phyloP scores from a whole-genome alignment of 2,329 filamentous ascomycete species.

The Ilyonectria sp. region DNA sequence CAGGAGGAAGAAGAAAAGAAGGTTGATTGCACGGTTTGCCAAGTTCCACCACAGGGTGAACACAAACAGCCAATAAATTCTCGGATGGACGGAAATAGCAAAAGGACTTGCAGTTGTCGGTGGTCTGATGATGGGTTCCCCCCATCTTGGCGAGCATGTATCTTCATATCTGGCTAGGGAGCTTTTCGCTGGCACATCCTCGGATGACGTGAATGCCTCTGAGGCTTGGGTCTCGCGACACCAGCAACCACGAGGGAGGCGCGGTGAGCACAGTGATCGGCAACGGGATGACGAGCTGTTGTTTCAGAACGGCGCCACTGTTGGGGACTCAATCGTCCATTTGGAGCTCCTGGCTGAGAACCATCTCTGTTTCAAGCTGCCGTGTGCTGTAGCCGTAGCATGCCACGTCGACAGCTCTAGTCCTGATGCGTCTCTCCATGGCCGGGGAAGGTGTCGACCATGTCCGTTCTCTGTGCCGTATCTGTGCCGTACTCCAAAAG shows the following conservation, averaged over 20 bases:
- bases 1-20: background rate
- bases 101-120: background rate
- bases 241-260: slow-evolving; percentile 27
- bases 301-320: slow-evolving; percentile 35
- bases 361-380: slow-evolving; percentile 30
- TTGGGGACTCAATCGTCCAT: slow-evolving; percentile 23
- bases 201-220: slow-evolving; percentile 46
- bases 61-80: background rate
- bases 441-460: background rate
- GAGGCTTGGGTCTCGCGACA: slow-evolving; percentile 33
- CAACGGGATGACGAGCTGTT: slow-evolving; percentile 31
- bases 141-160: slow-evolving; percentile 12
- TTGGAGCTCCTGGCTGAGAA: slow-evolving; percentile 1
- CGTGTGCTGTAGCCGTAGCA: slow-evolving; percentile 16
- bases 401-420: slow-evolving; percentile 46
- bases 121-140: background rate
- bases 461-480: slow-evolving; percentile 22
- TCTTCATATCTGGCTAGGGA: slow-evolving; percentile 11
- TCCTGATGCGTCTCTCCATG: slow-evolving; percentile 19
- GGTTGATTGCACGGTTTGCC: background rate
- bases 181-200: background rate
- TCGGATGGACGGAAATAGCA: background rate
- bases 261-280: slow-evolving; percentile 26
- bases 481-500: slow-evolving; percentile 5
- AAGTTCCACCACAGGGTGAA: background rate